Evolutionary conservation across 257 asterid species (phyloP).

Genomic region (Ocimum tenuiflorum): DNA sequence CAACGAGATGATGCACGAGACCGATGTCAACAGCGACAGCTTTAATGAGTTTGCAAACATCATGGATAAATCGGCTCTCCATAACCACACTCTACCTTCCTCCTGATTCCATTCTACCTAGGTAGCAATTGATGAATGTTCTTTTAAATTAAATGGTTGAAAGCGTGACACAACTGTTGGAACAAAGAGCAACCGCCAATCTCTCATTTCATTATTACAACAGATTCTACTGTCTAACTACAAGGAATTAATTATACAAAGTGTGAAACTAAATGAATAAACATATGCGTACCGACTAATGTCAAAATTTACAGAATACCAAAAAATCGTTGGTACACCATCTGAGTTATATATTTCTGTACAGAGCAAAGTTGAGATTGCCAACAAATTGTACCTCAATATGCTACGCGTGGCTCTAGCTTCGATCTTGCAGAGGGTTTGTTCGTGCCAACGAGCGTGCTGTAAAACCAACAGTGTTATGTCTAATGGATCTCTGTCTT

Average conservation of each 20-base stretch:
- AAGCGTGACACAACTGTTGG: neutral
- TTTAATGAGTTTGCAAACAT: conserved; percentile 60
- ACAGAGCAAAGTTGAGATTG: conserved; percentile 12
- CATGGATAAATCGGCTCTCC: conserved; percentile 70
- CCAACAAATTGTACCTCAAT: neutral
- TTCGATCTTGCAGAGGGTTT: conserved; percentile 39
- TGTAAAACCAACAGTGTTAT: conserved; percentile 76
- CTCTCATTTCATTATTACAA: conserved; percentile 1
- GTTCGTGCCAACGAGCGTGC: conserved; percentile 81
- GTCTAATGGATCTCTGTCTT: conserved; percentile 64
- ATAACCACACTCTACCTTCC: conserved; percentile 41
- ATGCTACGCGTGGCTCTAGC: neutral
- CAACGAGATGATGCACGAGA: conserved; percentile 67
- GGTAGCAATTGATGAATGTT: neutral
- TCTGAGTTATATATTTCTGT: conserved; percentile 14
- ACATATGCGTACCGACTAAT: neutral
- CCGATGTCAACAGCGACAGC: conserved; percentile 74
- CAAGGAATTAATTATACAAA: neutral
- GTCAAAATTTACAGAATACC: conserved; percentile 23
- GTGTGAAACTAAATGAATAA: conserved; percentile 20
- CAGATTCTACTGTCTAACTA: neutral
- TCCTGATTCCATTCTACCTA: conserved; percentile 14
- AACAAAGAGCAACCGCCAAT: neutral
- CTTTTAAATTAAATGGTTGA: neutral
- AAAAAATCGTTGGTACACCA: neutral